These are phyloP conservation scores for Tylopilus plumbeoviolaceoides DNA, from an alignment of 768 basidiomycete species.

Conservation along the genomic window DNA sequence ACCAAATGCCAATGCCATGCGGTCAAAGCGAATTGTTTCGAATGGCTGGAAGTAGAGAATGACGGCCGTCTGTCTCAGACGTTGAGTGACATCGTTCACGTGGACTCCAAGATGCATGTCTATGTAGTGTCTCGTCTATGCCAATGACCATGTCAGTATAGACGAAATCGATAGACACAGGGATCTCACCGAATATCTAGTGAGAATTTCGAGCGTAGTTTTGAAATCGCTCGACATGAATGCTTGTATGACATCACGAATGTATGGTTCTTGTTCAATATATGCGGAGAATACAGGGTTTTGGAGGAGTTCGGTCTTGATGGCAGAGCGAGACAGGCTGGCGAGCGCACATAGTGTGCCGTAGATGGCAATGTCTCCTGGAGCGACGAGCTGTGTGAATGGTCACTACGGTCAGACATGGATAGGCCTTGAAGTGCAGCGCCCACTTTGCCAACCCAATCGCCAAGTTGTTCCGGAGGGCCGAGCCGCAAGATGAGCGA, in stretches of 20 bases:
- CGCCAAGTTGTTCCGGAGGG: slow-evolving; percentile 58
- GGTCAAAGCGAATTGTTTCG: slow-evolving; percentile 73
- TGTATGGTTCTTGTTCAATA: slow-evolving; percentile 82
- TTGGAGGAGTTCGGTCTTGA: slow-evolving; percentile 65
- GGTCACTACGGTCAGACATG: neutral
- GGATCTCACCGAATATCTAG: slow-evolving; percentile 59
- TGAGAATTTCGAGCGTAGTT: slow-evolving; percentile 69
- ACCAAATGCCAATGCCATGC: slow-evolving; percentile 86
- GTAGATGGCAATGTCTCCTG: slow-evolving; percentile 84
- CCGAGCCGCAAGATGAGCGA: slow-evolving; percentile 66
- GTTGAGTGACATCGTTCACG: slow-evolving; percentile 55
- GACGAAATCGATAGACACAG: neutral
- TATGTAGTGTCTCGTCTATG: slow-evolving; percentile 71
- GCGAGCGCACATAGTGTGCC: slow-evolving; percentile 82
- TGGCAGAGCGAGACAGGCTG: slow-evolving; percentile 61
- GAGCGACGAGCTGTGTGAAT: slow-evolving; percentile 53
- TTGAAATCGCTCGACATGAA: slow-evolving; percentile 89
- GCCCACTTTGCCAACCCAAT: slow-evolving; percentile 72
- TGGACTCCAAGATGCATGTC: slow-evolving; percentile 77
- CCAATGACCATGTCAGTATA: neutral
- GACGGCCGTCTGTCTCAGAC: slow-evolving; percentile 75
- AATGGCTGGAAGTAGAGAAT: slow-evolving; percentile 92
- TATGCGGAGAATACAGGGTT: slow-evolving; percentile 69
- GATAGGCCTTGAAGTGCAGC: neutral
- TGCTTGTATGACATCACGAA: slow-evolving; percentile 80